Conservation (phyloP, 805 yeast genomes). For the Wickerhamiella brachini region DNA sequence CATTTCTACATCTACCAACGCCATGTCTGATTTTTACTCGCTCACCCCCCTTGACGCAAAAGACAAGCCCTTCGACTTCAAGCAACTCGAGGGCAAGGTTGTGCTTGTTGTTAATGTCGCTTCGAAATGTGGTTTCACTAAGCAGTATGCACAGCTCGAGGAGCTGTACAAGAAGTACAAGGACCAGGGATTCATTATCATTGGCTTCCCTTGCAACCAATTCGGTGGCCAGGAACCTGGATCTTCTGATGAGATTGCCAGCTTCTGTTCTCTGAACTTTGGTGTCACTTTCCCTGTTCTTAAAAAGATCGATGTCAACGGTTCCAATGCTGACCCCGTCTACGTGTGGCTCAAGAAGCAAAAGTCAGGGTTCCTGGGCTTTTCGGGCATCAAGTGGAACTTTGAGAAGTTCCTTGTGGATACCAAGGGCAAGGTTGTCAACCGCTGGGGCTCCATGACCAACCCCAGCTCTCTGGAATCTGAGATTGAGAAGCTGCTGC, state of each 20-base stretch:
- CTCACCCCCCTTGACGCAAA: slow-evolving; percentile 49
- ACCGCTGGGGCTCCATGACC: slow-evolving; percentile 52
- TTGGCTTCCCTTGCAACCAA: slow-evolving; percentile 89
- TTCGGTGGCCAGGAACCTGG: slow-evolving; percentile 74
- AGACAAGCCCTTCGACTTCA: slow-evolving; percentile 46
- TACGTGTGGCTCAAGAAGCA: slow-evolving; percentile 59
- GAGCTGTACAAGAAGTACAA: slow-evolving; percentile 49
- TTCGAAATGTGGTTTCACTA: slow-evolving; percentile 67
- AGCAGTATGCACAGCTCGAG: slow-evolving; percentile 65
- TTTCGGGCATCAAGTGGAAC: slow-evolving; percentile 65
- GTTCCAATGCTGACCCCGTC: slow-evolving; percentile 65
- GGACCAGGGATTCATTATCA: slow-evolving; percentile 46
- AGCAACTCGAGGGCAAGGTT: slow-evolving; percentile 58
- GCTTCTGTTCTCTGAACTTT: slow-evolving; percentile 64
- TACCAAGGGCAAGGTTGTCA: slow-evolving; percentile 42
- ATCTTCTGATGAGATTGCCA: slow-evolving; percentile 49
- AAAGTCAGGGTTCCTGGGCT: slow-evolving; percentile 49
- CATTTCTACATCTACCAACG: background rate
- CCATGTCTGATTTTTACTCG: slow-evolving; percentile 52
- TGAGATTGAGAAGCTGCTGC: slow-evolving; percentile 44
- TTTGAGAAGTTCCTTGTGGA: slow-evolving; percentile 60
- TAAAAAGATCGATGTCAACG: slow-evolving; percentile 83
- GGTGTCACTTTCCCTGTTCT: slow-evolving; percentile 87
- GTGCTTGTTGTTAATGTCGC: slow-evolving; percentile 81
- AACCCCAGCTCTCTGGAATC: slow-evolving; percentile 49